Evolutionary conservation across 2,329 filamentous ascomycete genomes (phyloP).

Genomic region (Sodiomyces alkalinus): DNA sequence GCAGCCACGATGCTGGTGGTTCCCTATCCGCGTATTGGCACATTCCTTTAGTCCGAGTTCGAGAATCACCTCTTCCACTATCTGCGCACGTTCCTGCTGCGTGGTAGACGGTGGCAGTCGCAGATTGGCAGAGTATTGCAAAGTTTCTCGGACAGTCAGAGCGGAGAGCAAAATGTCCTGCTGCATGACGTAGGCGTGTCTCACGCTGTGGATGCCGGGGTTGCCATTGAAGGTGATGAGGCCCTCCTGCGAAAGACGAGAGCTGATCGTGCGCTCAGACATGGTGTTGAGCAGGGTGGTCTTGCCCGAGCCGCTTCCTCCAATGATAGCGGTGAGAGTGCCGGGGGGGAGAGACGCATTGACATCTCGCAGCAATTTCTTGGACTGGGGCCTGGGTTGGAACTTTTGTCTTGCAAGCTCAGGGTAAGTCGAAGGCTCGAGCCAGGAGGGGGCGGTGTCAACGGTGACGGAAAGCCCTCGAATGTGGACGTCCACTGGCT

Average conservation of each 20-base stretch:
- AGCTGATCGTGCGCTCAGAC: constrained; percentile 50
- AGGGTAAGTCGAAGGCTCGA: constrained; percentile 30
- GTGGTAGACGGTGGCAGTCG: constrained; percentile 49
- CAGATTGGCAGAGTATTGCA: constrained; percentile 58
- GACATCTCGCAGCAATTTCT: constrained; percentile 46
- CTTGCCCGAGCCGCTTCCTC: constrained; percentile 60
- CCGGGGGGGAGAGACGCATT: constrained; percentile 49
- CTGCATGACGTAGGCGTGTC: constrained; percentile 60
- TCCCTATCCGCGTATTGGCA: constrained; percentile 59
- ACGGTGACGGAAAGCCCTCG: constrained; percentile 39
- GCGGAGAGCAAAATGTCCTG: constrained; percentile 61
- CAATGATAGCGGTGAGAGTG: constrained; percentile 60
- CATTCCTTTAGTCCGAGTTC: constrained; percentile 66
- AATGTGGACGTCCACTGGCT: constrained; percentile 37
- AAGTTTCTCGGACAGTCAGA: constrained; percentile 60
- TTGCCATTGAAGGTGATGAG: constrained; percentile 45
- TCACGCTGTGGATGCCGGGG: constrained; percentile 33
- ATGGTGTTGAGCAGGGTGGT: constrained; percentile 57
- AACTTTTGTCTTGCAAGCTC: constrained; percentile 22
- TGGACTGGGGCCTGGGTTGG: constrained; percentile 22
- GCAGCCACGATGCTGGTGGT: constrained; percentile 55
- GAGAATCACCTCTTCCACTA: constrained; percentile 64
- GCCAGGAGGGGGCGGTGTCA: constrained; percentile 39
- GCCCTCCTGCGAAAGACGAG: constrained; percentile 35
- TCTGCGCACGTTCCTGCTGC: constrained; percentile 37